Conservation (phyloP, 192 early-diverging fungal species). For the Coemansia sp. region DNA sequence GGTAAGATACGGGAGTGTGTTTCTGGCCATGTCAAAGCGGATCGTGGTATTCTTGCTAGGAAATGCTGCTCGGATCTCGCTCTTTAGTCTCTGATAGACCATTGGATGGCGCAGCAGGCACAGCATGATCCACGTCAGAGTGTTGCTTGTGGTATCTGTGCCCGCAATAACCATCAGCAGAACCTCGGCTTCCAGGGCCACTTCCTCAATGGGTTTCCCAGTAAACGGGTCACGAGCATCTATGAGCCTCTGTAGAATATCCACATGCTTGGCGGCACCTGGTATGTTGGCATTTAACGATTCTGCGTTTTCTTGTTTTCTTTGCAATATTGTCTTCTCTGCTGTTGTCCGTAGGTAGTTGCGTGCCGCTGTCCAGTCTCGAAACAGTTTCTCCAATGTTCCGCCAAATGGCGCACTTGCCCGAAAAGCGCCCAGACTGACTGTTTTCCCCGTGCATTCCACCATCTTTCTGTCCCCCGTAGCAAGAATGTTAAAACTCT, state of each 20-base stretch:
- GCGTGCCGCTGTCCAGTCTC: neutral
- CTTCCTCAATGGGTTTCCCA: constrained; percentile 12
- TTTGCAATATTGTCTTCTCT: neutral
- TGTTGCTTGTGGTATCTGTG: constrained; percentile 44
- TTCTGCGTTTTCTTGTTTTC: neutral
- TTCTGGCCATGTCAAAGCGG: constrained; percentile 18
- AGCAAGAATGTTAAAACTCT: constrained; percentile 3
- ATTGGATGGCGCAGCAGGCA: constrained; percentile 34
- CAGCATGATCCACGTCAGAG: constrained; percentile 37
- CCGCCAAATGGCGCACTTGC: constrained; percentile 6
- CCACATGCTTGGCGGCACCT: neutral
- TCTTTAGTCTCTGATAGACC: constrained; percentile 19
- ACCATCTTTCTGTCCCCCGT: constrained; percentile 15
- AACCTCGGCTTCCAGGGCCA: constrained; percentile 19
- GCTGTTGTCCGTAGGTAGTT: constrained; percentile 13
- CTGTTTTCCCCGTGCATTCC: constrained; percentile 14
- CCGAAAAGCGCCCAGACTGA: constrained; percentile 10
- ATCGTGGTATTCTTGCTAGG: constrained; percentile 16
- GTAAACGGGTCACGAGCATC: constrained; percentile 43
- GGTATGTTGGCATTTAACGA: too few species aligned
- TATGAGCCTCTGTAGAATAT: constrained; percentile 48
- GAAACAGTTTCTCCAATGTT: constrained; percentile 9
- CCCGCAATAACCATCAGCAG: constrained; percentile 13
- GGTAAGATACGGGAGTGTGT: constrained; percentile 13
- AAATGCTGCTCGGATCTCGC: constrained; percentile 28